Conservation (phyloP, 2,329 filamentous ascomycete genomes). For the Cercospora citrullina region DNA sequence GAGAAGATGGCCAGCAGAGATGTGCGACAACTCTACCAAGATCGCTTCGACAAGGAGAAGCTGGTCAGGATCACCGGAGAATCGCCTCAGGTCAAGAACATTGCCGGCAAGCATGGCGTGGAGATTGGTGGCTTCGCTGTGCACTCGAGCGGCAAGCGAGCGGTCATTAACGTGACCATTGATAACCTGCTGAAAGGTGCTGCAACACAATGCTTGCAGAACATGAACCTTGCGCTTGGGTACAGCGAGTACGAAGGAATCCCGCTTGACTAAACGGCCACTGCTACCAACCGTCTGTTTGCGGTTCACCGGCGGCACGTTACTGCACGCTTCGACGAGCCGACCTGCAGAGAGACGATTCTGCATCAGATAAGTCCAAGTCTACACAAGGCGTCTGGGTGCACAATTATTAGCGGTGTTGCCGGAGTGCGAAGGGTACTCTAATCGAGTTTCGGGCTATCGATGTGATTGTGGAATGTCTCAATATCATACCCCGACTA, state of each 20-base stretch:
- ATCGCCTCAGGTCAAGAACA: constrained; percentile 79
- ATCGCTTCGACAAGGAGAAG: constrained; percentile 92
- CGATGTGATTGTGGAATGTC: not conserved
- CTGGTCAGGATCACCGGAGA: constrained; percentile 91
- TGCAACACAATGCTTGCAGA: constrained; percentile 89
- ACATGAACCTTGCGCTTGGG: constrained; percentile 90
- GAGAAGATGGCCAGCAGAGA: constrained; percentile 87
- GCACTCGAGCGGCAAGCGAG: constrained; percentile 81
- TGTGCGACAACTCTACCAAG: constrained; percentile 91
- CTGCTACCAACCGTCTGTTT: no score
- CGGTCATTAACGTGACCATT: constrained; percentile 91
- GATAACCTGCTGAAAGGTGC: constrained; percentile 94
- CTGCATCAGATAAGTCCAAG: not conserved
- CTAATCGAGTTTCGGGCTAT: constrained; percentile 4
- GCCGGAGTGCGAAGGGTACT: not conserved
- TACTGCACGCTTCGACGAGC: not conserved
- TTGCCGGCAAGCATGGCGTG: constrained; percentile 80
- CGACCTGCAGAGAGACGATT: not conserved
- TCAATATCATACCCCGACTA: constrained; percentile 2
- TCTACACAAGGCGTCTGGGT: not conserved
- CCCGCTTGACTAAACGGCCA: constrained; percentile 53
- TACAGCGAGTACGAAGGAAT: constrained; percentile 89
- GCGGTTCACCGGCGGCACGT: not conserved
- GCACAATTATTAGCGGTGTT: not conserved
- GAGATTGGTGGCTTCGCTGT: constrained; percentile 97